Evolutionary conservation across 2,329 filamentous ascomycete species (phyloP).

Genomic region (Aspergillus candidus): DNA sequence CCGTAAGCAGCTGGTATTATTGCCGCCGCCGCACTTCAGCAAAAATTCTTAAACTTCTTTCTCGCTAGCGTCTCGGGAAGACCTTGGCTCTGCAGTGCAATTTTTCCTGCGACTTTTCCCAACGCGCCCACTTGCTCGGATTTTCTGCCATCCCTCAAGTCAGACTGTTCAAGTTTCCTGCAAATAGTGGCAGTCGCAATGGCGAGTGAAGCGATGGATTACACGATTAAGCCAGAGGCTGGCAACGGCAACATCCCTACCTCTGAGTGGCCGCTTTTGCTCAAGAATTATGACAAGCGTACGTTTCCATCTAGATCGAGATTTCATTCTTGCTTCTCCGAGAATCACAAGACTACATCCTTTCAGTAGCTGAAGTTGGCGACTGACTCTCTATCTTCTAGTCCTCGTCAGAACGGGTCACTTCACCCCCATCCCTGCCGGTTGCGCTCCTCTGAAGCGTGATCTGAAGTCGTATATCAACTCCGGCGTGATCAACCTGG

Average conservation of each 20-base stretch:
- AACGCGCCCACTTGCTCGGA: constrained; percentile 14
- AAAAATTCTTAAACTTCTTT: constrained; percentile 24
- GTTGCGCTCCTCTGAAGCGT: constrained; percentile 83
- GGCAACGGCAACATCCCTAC: constrained; percentile 72
- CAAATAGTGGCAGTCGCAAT: constrained; percentile 37
- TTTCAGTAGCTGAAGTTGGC: constrained; percentile 6
- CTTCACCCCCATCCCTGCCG: constrained; percentile 93
- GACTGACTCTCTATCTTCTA: constrained; percentile 33
- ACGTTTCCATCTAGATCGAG: constrained; percentile 39
- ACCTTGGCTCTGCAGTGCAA: constrained; percentile 18
- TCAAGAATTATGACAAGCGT: constrained; percentile 95
- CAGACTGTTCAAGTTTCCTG: constrained; percentile 13
- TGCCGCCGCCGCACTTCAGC: constrained; percentile 16
- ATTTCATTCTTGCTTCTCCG: constrained; percentile 2
- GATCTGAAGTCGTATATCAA: constrained; percentile 96
- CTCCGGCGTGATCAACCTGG: constrained; percentile 96
- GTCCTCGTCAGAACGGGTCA: constrained; percentile 91
- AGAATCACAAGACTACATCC: not conserved
- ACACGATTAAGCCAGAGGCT: constrained; percentile 88
- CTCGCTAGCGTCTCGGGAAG: constrained; percentile 20
- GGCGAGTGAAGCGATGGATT: constrained; percentile 62
- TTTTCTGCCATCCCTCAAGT: constrained; percentile 14
- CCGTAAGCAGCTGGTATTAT: no score
- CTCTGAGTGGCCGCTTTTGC: constrained; percentile 83
- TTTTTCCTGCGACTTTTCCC: constrained; percentile 17